Evolutionary conservation across 768 basidiomycete genomes (phyloP).

Genomic region (Boletus sp.): DNA sequence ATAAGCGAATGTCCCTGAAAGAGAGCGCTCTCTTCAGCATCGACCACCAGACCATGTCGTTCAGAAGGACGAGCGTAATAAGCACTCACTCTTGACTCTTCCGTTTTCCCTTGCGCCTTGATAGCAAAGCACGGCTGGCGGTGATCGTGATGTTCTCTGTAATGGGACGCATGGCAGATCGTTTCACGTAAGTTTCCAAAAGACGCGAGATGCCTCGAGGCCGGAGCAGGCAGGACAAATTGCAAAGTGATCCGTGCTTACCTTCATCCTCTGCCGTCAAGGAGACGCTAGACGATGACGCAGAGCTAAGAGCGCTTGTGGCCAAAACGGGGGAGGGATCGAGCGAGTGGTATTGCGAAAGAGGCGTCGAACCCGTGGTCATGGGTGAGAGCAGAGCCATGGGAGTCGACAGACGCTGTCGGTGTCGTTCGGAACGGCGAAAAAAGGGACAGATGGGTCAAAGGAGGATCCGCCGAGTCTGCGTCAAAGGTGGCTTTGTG

Average conservation of each 20-base stretch:
- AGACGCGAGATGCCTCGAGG: constrained; percentile 24
- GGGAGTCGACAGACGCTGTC: background rate
- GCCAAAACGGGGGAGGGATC: constrained; percentile 24
- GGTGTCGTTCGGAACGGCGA: constrained; percentile 10
- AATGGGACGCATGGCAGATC: constrained; percentile 25
- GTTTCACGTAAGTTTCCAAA: constrained; percentile 34
- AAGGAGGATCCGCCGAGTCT: constrained; percentile 55
- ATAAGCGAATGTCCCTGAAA: constrained; percentile 65
- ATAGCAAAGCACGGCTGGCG: constrained; percentile 40
- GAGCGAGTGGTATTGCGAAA: constrained; percentile 34
- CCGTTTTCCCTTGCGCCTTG: constrained; percentile 48
- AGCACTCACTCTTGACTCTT: constrained; percentile 66
- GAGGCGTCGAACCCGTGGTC: constrained; percentile 29
- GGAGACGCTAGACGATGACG: constrained; percentile 50
- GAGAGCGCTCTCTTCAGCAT: constrained; percentile 25
- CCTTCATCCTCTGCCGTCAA: constrained; percentile 64
- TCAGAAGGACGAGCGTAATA: constrained; percentile 5
- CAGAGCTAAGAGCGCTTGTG: constrained; percentile 21
- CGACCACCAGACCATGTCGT: constrained; percentile 27
- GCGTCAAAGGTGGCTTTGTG: constrained; percentile 39
- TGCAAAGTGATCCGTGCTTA: constrained; percentile 32
- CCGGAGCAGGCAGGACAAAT: constrained; percentile 5
- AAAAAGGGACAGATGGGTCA: background rate
- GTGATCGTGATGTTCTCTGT: constrained; percentile 77
- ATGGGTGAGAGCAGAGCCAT: constrained; percentile 26